Evolutionary conservation across 345 rosid genomes (phyloP), one percentile per base, ranked within the genome.

Genomic region (Eucalyptus polybractea): DNA sequence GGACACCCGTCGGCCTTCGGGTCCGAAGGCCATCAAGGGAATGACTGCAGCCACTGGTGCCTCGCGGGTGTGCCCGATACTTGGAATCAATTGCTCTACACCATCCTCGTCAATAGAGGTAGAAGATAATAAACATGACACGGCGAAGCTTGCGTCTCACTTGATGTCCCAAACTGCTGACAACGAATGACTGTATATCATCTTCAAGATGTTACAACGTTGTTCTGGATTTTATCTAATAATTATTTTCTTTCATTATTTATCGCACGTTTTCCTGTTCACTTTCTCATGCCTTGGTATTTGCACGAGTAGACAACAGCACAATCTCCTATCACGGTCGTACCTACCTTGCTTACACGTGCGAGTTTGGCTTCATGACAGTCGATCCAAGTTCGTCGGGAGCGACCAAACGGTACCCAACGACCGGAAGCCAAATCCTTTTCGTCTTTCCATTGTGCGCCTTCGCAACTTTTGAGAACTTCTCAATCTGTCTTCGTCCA

Each of bases 41-140:
- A 90, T 21, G 95, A 94, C 56, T 94, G 95, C 54, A 90, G 92
- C 60, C 95, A 94, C 80, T 94, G 95, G 95, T 94, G 95, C 42
- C 92, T 94, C 42, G 89, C 92, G 9, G 95, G 94, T 8, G 94
- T 92, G 51, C 94, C 94, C 24, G 93, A 92, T 91, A 90, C 94
- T 49, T 92, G 94, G 93, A 92, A 92, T 81, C 91, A 92, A 88
- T 89, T 90, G 72, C 87, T 93, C 42, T 92, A 92, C 58, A 76
- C 93, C 15, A 58, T 86, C 67, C 91, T 93, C 67, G 50, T 91
- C 60, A 60, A 33, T 21, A 19, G 47, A 54, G 31, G 76, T 49
- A 88, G 83, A 65, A 29, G 69, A 53, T 86, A 56, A 56, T 19
- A 54, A 31, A 31, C 8, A 24, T 50, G 60, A 86, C 60, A 50